Conservation (phyloP, 2,329 filamentous ascomycete species). For the Colletotrichum cuscutae region DNA sequence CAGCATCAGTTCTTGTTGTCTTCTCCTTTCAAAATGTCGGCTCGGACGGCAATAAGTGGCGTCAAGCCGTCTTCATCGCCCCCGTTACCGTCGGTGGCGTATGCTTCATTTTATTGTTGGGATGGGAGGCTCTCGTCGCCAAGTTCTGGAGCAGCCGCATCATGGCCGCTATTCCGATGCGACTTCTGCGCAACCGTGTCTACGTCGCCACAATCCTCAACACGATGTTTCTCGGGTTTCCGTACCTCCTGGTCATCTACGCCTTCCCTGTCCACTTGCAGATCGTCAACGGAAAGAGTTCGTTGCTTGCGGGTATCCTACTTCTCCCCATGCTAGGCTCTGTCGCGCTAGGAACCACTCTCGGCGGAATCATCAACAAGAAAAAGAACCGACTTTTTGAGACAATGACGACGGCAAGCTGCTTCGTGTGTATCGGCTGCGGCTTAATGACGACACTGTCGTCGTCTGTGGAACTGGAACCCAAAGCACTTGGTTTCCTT, state of each 20-base stretch:
- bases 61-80: constrained; percentile 51
- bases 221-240: constrained; percentile 61
- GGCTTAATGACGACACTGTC: constrained; percentile 54
- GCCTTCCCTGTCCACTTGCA: constrained; percentile 61
- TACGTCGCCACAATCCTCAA: constrained; percentile 55
- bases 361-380: constrained; percentile 54
- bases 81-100: constrained; percentile 50
- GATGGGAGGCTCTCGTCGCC: constrained; percentile 51
- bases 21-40: constrained; percentile 67
- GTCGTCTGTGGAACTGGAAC: constrained; percentile 46
- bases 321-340: constrained; percentile 64
- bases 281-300: constrained; percentile 57
- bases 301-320: constrained; percentile 60
- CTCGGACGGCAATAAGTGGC: constrained; percentile 51
- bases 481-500: constrained; percentile 60
- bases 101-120: constrained; percentile 49
- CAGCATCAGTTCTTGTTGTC: constrained; percentile 64
- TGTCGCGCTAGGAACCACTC: constrained; percentile 55
- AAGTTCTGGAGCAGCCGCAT: constrained; percentile 44
- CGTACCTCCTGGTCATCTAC: constrained; percentile 60
- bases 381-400: constrained; percentile 54
- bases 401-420: constrained; percentile 53
- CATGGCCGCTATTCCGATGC: constrained; percentile 58
- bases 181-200: constrained; percentile 57
- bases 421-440: constrained; percentile 57